phyloP scores from a whole-genome alignment of 495 filamentous ascomycete genomes.

The Penicillium diatomitis region DNA sequence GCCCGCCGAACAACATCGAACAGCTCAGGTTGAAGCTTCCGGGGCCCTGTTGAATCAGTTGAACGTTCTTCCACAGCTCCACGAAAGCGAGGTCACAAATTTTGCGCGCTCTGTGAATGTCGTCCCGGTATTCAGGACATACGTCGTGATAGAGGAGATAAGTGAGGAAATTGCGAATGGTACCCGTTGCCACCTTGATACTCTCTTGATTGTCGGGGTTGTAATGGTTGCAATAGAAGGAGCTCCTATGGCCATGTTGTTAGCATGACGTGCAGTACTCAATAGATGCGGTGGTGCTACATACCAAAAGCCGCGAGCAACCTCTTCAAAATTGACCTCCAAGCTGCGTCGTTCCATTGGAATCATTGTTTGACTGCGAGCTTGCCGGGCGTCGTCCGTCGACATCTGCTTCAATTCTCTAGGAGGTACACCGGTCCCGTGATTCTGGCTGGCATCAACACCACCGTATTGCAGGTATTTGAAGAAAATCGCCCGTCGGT shows the following conservation, averaged over 20 bases:
- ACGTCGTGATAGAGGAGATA: conserved; percentile 79
- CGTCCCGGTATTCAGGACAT: conserved; percentile 64
- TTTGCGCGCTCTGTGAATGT: conserved; percentile 54
- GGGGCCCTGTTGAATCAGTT: conserved; percentile 45
- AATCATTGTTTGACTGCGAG: conserved; percentile 22
- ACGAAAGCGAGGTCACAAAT: conserved; percentile 59
- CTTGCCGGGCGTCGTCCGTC: conserved; percentile 50
- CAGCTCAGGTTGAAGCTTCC: conserved; percentile 67
- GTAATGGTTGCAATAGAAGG: conserved; percentile 36
- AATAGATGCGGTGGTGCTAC: conserved; percentile 54
- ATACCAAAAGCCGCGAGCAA: conserved; percentile 73
- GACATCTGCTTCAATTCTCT: conserved; percentile 46
- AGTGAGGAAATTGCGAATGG: conserved; percentile 80
- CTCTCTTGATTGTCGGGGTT: conserved; percentile 36
- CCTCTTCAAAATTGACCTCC: conserved; percentile 69
- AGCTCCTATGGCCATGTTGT: conserved; percentile 23
- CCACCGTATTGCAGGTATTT: conserved; percentile 82
- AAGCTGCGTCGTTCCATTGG: conserved; percentile 36
- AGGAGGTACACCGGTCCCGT: conserved; percentile 54
- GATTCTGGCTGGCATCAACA: conserved; percentile 54
- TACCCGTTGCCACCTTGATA: conserved; percentile 43
- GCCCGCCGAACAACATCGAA: conserved; percentile 50
- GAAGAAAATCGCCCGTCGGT: conserved; percentile 56
- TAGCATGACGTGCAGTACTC: conserved; percentile 32
- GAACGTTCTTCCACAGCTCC: conserved; percentile 52